Base-by-base conservation (phyloP, 2,329 filamentous ascomycete species). In the Diaporthe destruens region DNA sequence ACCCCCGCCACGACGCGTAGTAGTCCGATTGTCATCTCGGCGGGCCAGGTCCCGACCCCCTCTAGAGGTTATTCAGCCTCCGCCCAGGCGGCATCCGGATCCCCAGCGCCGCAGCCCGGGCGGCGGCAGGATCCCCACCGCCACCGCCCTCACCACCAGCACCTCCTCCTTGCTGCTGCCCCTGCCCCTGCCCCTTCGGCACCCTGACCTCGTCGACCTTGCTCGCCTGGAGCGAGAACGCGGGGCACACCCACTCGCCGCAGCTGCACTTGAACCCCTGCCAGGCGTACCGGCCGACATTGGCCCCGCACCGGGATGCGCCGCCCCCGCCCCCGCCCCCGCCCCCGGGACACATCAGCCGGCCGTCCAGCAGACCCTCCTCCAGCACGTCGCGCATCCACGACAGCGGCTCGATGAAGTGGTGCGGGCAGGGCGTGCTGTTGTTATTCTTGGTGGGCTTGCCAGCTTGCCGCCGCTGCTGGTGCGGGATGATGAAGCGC, bases 261-360 rank as follows among this genome's bases (percentile, higher is more conserved):
- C 96, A 99, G 79, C 91, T 96, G 84, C 96, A 99, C 80, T 91
- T 91, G 87, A 98, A 92, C 18, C 96, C 96, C 81, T 97, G 94
- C 96, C 96, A 99, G 68, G 96, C 93, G 80, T 98, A 99, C 77
- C 96, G 93, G 51, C 96, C 96, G 61, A 98, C 90, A 68, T 94
- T 94, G 53, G 93, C 91, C 59, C 89, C 90, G 81, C 96, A 99
- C 78, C 92, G 93, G n/a, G 61, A 16, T 4, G 44, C 44, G 12
- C 44, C 42, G 59, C 59, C 44, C 20, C 59, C 12, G 44, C 11
- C 51, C 77, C 92, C 93, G 47, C 96, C 39, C 16, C 39, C 39
- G 39, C 44, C 44, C 77, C 92, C 93, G 12, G 96, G 96, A 79
- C 96, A 99, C 72, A 91, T 89, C 42, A 99, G 86, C 12, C 96